These are phyloP conservation scores for Haplosporangium sp. DNA, from an alignment of 371 early-diverging fungal species.

Conservation along the genomic window DNA sequence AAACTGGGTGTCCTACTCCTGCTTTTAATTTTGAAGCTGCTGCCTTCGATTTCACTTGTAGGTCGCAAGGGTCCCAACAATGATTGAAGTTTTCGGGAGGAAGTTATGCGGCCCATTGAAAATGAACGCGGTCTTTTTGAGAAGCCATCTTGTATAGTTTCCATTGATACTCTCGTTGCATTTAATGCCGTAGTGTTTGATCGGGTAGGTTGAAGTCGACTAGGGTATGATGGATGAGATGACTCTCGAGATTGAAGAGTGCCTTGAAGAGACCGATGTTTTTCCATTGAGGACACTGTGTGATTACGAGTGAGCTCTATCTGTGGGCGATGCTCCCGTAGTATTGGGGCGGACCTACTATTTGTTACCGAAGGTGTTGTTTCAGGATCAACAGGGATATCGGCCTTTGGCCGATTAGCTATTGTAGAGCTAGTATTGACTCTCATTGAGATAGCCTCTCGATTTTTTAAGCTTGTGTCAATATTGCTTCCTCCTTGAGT, in stretches of 20 bases:
- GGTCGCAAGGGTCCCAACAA: conserved; percentile 3
- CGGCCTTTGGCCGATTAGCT: neutral
- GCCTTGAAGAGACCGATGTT: neutral
- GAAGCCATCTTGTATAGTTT: neutral
- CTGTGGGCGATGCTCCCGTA: neutral
- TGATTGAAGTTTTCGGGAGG: neutral
- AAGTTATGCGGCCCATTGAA: conserved; percentile 1
- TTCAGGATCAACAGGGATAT: neutral
- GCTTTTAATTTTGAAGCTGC: neutral
- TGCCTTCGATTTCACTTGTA: neutral
- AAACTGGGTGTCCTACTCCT: neutral
- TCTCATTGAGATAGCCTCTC: neutral
- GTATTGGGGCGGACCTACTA: neutral
- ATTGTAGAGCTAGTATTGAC: neutral
- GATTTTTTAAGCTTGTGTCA: neutral
- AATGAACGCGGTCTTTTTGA: neutral
- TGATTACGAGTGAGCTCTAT: neutral
- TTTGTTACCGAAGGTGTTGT: neutral
- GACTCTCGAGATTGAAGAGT: neutral
- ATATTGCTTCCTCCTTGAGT: neutral
- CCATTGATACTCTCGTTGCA: neutral
- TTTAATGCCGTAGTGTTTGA: neutral
- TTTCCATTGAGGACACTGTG: neutral
- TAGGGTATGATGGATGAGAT: neutral
- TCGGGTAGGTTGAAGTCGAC: neutral